These are phyloP conservation scores for Clitopilus hobsonii DNA, from an alignment of 768 basidiomycete species.

Conservation along the genomic window DNA sequence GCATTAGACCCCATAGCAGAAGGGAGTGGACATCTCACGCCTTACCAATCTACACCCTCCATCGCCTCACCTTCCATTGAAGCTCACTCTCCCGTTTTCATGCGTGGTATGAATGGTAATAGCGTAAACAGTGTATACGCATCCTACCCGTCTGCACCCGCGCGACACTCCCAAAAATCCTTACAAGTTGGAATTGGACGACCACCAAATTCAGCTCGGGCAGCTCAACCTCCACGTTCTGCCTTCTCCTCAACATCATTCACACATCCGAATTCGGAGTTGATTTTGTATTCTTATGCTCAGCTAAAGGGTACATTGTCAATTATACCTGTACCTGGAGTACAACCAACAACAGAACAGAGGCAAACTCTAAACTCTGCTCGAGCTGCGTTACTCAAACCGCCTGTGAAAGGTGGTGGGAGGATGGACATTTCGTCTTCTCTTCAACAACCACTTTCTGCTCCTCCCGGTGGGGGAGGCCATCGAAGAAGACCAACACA, in stretches of 20 bases:
- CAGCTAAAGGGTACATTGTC: slow-evolving; percentile 69
- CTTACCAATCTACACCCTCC: slow-evolving; percentile 30
- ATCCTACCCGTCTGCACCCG: slow-evolving; percentile 19
- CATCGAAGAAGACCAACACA: slow-evolving; percentile 31
- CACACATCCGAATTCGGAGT: slow-evolving; percentile 49
- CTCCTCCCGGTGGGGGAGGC: neutral
- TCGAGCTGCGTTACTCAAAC: slow-evolving; percentile 45
- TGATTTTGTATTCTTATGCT: slow-evolving; percentile 82
- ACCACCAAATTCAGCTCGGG: slow-evolving; percentile 21
- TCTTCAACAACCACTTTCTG: slow-evolving; percentile 15
- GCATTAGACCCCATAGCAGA: slow-evolving; percentile 46
- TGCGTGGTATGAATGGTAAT: slow-evolving; percentile 5
- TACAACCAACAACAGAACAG: slow-evolving; percentile 39
- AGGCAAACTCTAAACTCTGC: slow-evolving; percentile 38
- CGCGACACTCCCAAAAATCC: slow-evolving; percentile 25
- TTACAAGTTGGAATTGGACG: slow-evolving; percentile 42
- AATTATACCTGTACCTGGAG: slow-evolving; percentile 42
- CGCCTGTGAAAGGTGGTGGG: slow-evolving; percentile 59
- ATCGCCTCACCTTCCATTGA: slow-evolving; percentile 34
- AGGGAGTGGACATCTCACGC: slow-evolving; percentile 14
- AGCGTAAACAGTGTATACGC: slow-evolving; percentile 25
- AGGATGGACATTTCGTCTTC: slow-evolving; percentile 74
- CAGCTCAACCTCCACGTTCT: slow-evolving; percentile 23
- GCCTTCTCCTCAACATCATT: slow-evolving; percentile 43
- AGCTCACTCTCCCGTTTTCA: slow-evolving; percentile 19